Evolutionary conservation across 169 alveolate species (phyloP).

Genomic region (Perkinsus olseni): DNA sequence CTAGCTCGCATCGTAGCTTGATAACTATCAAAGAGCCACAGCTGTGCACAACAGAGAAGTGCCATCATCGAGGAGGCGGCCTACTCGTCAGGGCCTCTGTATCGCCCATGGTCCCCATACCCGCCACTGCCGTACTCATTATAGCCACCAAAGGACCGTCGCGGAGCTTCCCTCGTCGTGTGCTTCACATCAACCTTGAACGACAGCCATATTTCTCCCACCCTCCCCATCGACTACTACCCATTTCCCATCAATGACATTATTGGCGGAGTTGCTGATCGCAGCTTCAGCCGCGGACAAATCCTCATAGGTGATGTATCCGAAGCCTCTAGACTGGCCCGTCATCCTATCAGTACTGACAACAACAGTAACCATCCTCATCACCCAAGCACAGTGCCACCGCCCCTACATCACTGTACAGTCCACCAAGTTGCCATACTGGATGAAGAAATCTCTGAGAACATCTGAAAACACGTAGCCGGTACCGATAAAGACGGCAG

Average conservation of each 20-base stretch:
- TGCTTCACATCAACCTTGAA: conserved; percentile 2
- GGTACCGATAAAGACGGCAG: too few species aligned
- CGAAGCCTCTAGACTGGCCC: conserved; percentile 72
- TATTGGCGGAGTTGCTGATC: not conserved
- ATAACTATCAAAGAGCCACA: not conserved
- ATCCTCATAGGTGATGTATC: conserved; percentile 48
- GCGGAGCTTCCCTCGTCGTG: not conserved
- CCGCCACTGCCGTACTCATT: conserved; percentile 1
- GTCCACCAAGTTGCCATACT: not conserved
- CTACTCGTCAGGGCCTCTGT: not conserved
- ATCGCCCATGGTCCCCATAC: not conserved
- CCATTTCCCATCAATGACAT: not conserved
- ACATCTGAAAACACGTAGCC: not conserved
- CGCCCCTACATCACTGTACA: not conserved
- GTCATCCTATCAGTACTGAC: conserved; percentile 41
- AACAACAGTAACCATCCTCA: not conserved
- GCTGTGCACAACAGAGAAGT: too few species aligned
- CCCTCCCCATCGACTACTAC: not conserved
- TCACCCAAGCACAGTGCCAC: not conserved
- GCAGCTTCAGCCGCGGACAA: not conserved
- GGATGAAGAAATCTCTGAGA: not conserved
- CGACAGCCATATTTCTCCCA: not conserved
- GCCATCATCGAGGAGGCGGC: too few species aligned
- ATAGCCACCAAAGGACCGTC: not conserved
- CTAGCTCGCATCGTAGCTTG: not conserved